Conservation (phyloP, 768 basidiomycete genomes). For the Saitozyma podzolica region DNA sequence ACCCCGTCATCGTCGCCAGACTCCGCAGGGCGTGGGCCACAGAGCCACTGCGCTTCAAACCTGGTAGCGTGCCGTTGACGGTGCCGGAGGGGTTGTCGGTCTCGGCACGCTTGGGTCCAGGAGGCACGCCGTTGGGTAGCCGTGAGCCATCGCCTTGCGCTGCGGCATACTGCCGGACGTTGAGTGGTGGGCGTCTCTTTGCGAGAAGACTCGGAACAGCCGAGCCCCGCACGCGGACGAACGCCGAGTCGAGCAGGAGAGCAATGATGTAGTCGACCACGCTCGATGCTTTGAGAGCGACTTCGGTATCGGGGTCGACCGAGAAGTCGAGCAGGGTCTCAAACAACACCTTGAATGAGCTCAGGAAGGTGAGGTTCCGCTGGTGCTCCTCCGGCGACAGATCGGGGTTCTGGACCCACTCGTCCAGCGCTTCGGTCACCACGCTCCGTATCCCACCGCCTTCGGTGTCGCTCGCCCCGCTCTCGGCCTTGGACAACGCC, state of each 20-base stretch:
- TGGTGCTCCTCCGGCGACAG: slow-evolving; percentile 64
- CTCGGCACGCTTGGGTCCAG: slow-evolving; percentile 32
- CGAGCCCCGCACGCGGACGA: slow-evolving; percentile 69
- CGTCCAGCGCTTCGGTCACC: slow-evolving; percentile 67
- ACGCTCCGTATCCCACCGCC: slow-evolving; percentile 36
- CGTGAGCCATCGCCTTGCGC: slow-evolving; percentile 18
- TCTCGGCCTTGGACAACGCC: slow-evolving; percentile 20
- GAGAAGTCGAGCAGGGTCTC: slow-evolving; percentile 84
- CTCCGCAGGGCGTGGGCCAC: slow-evolving; percentile 45
- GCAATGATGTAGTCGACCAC: slow-evolving; percentile 91
- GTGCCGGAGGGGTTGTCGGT: slow-evolving; percentile 23
- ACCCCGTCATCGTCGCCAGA: slow-evolving; percentile 49
- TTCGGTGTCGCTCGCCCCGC: slow-evolving; percentile 58
- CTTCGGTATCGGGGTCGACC: slow-evolving; percentile 88
- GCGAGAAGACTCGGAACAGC: slow-evolving; percentile 56
- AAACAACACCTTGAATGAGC: slow-evolving; percentile 93
- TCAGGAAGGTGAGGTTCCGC: slow-evolving; percentile 77
- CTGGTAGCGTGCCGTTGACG: slow-evolving; percentile 5
- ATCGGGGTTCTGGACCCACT: slow-evolving; percentile 66
- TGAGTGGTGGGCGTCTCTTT: slow-evolving; percentile 15
- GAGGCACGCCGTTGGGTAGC: slow-evolving; percentile 15
- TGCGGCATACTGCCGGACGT: slow-evolving; percentile 15
- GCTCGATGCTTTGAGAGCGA: slow-evolving; percentile 84
- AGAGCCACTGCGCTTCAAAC: slow-evolving; percentile 44
- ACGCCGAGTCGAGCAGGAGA: slow-evolving; percentile 83